Evolutionary conservation across 768 basidiomycete species (phyloP).

Genomic region (Trametopsis cervina): DNA sequence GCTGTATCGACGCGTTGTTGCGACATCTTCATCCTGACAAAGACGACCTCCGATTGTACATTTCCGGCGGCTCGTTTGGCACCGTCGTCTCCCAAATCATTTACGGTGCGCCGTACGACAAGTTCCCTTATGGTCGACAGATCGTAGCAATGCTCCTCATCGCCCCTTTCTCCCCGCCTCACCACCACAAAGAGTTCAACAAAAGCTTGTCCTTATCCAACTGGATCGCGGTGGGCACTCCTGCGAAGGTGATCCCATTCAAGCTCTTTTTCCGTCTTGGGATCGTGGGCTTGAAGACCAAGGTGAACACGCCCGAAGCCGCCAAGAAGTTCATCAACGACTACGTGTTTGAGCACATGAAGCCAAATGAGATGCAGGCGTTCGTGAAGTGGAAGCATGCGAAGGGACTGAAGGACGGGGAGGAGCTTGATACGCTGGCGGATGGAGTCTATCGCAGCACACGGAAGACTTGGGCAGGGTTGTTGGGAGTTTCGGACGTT

Average conservation of each 20-base stretch:
- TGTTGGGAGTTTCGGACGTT: constrained; percentile 33
- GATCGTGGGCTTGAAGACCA: constrained; percentile 24
- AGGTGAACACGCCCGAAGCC: constrained; percentile 31
- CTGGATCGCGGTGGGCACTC: constrained; percentile 42
- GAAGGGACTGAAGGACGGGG: constrained; percentile 34
- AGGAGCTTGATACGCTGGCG: constrained; percentile 36
- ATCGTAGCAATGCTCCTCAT: constrained; percentile 43
- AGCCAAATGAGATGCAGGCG: constrained; percentile 26
- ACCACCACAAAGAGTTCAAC: constrained; percentile 38
- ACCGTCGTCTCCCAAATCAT: constrained; percentile 49
- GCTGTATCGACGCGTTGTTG: constrained; percentile 41
- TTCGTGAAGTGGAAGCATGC: constrained; percentile 36
- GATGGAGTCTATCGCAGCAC: constrained; percentile 40
- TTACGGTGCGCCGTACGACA: constrained; percentile 42
- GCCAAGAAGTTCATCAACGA: constrained; percentile 37
- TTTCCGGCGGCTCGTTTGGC: constrained; percentile 49
- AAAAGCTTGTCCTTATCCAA: constrained; percentile 38
- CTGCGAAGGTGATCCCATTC: constrained; percentile 35
- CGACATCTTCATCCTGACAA: constrained; percentile 41
- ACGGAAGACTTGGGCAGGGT: constrained; percentile 44
- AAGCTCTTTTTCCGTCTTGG: constrained; percentile 28
- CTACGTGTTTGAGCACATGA: constrained; percentile 34
- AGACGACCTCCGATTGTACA: constrained; percentile 36
- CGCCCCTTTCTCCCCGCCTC: constrained; percentile 40
- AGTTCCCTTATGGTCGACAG: constrained; percentile 42